Evolutionary conservation across 2,329 filamentous ascomycete species (phyloP), one percentile per base, ranked within the genome.

Genomic region (Torrubiellomyces zombiae): DNA sequence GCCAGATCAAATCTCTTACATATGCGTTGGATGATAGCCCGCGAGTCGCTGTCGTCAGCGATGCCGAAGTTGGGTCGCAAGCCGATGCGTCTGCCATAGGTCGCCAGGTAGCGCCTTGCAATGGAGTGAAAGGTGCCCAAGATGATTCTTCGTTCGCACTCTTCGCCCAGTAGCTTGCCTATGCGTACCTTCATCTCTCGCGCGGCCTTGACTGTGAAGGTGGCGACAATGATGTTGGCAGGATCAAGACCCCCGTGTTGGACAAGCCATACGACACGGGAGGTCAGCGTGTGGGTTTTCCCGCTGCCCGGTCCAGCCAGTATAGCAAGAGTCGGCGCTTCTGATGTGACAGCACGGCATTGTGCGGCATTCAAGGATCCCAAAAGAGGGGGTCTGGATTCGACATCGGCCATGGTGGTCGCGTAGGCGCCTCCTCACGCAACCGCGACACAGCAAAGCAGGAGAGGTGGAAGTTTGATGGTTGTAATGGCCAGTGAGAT

Each of bases 61-160:
- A 98, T 93, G 14, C 76, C 79, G 52, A 95, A 98, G 28, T 80
- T 80, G 38, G 75, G 74, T 32, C 70, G 61, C 23, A 98, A 56
- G 9, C 79, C 82, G 41, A 95, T 89, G 31, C 77, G 60, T 40
- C 81, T 68, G 19, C 89, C 86, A 46, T 95, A 95, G 14, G 67
- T 66, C 20, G 75, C 67, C 10, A 98, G 58, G 43, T 93, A 95
- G 30, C 82, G 70, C 21, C 82, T 67, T 26, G 85, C 74, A 36
- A 98, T 83, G 23, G 83, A 92, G 53, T 98, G 86, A 38, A 98
- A 95, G 0, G 89, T 98, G 11, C 86, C 86, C 4, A 98, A 58
- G 16, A 94, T 67, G 34, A 98, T 60, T 39, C 73, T 78, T 27
- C 66, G 73, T 43, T 83, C 79, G 10, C 74, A 55, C 5, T 74